Percentiles rank a stretch among this genome's conserved stretches.
Evolutionary conservation across 2,329 filamentous ascomycete genomes (phyloP).

Genomic region (Neofusicoccum umdonicola): DNA sequence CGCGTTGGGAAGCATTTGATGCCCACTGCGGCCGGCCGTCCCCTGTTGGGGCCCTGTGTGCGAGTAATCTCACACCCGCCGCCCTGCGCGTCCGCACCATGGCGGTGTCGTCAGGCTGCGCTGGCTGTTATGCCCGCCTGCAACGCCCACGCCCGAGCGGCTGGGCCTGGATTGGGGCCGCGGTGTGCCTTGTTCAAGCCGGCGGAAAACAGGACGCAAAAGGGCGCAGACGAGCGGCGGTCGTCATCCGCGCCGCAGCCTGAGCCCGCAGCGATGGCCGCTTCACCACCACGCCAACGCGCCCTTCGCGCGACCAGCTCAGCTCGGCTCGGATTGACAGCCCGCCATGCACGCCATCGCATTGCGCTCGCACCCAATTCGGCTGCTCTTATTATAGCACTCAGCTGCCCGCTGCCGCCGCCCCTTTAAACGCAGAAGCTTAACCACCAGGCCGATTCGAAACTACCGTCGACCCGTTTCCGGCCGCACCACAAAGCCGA

Average conservation of each 20-base stretch:
- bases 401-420: neutral
- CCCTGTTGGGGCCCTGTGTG: slow-evolving; percentile 5
- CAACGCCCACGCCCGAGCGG: neutral
- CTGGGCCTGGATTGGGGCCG: neutral
- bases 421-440: slow-evolving; percentile 12
- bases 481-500: slow-evolving; percentile 9
- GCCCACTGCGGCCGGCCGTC: neutral
- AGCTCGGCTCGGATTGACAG: neutral
- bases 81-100: neutral
- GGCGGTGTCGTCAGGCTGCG: slow-evolving; percentile 13
- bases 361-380: neutral
- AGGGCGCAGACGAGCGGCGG: neutral
- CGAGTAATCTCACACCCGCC: slow-evolving; percentile 4
- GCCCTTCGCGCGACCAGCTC: neutral
- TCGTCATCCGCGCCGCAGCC: neutral
- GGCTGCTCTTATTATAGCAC: slow-evolving; percentile 5
- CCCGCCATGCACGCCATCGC: slow-evolving; percentile 4
- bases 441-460: neutral
- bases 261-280: neutral
- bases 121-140: neutral
- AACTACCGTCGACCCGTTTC: slow-evolving; percentile 2
- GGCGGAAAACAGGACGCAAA: slow-evolving; percentile 1
- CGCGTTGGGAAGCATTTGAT: slow-evolving; percentile 4
- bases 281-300: neutral
- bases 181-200: slow-evolving; percentile 3